Conservation (phyloP, 140 eudicot species). For the Senecio squalidus region DNA sequence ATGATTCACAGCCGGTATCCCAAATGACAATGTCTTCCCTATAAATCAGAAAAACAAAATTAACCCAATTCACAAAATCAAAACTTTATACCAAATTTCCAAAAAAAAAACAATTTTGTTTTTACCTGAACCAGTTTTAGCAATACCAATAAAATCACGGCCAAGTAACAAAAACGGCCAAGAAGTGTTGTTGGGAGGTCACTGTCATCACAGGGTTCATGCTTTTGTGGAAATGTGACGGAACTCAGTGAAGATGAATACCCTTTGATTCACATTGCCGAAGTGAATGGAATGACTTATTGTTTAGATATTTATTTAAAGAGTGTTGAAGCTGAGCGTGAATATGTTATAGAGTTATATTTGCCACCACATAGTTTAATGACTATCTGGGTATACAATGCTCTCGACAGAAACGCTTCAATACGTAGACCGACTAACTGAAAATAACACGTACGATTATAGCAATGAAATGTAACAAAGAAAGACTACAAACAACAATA, state of each 20-base stretch:
- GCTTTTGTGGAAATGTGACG: slow-evolving; percentile 19
- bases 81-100: neutral
- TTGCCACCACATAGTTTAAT: too few species aligned
- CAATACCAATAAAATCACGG: slow-evolving; percentile 94
- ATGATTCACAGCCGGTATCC: slow-evolving; percentile 88
- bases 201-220: slow-evolving; percentile 3
- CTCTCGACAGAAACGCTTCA: slow-evolving; percentile 29
- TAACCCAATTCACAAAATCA: slow-evolving; percentile 1
- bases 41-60: too few species aligned
- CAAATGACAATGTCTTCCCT: slow-evolving; percentile 96
- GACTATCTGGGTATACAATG: slow-evolving; percentile 23
- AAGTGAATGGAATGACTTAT: slow-evolving; percentile 13
- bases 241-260: slow-evolving; percentile 24
- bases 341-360: slow-evolving; percentile 28
- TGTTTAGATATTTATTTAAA: slow-evolving; percentile 22
- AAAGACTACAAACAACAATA: neutral
- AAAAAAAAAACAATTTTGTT: neutral
- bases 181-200: slow-evolving; percentile 37
- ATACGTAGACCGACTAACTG: slow-evolving; percentile 27
- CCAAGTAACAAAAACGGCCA: slow-evolving; percentile 87
- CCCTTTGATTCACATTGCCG: slow-evolving; percentile 34
- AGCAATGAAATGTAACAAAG: neutral
- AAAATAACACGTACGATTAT: neutral
- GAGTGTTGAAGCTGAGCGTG: slow-evolving; percentile 4
- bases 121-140: slow-evolving; percentile 92